Conservation (phyloP, 73 alveolate genomes). For the Paramecium octaurelia region DNA sequence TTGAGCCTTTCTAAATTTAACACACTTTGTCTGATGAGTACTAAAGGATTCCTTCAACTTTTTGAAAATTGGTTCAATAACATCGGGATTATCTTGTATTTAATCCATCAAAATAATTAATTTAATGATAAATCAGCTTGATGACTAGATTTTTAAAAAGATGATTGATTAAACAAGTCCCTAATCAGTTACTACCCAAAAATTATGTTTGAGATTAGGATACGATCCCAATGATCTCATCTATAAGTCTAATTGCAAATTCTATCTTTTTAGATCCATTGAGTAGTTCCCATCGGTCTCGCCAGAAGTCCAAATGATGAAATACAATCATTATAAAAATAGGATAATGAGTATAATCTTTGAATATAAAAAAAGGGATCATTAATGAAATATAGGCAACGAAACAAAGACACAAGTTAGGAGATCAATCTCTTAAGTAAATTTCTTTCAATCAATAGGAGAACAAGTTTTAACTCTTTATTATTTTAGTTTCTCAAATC, state of each 20-base stretch:
- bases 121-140: neutral
- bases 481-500: neutral
- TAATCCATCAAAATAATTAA: neutral
- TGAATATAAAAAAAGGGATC: neutral
- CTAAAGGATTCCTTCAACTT: neutral
- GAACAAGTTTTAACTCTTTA: neutral
- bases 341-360: neutral
- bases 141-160: neutral
- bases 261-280: neutral
- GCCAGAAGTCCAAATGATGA: neutral
- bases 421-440: neutral
- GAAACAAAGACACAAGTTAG: neutral
- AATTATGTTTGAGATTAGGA: neutral
- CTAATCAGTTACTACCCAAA: neutral
- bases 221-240: neutral
- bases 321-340: neutral
- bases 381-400: neutral
- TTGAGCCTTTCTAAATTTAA: slow-evolving; percentile 5
- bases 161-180: neutral
- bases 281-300: neutral
- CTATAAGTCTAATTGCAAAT: neutral
- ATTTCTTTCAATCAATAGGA: neutral
- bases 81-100: slow-evolving; percentile 29
- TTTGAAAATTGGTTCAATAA: neutral
- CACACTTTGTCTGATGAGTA: slow-evolving; percentile 10